These are phyloP conservation scores for Scleroderma citrinum DNA, from an alignment of 768 basidiomycete species.

Conservation along the genomic window DNA sequence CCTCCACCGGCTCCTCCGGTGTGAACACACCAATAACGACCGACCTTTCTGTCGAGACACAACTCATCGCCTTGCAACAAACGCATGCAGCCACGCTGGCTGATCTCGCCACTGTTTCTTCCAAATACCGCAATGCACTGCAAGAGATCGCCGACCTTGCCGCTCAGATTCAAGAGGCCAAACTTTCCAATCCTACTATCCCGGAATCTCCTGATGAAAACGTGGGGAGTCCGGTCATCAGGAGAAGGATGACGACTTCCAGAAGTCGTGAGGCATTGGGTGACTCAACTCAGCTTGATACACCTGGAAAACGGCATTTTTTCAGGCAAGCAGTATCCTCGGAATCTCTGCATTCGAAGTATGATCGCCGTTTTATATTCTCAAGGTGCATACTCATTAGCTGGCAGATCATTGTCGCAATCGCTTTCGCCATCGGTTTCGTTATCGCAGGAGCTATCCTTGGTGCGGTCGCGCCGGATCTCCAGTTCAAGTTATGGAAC, in stretches of 20 bases:
- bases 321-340: conserved; percentile 83
- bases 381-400: conserved; percentile 9
- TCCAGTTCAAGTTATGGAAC: conserved; percentile 75
- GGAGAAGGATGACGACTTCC: conserved; percentile 49
- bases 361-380: conserved; percentile 15
- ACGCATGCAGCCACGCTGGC: conserved; percentile 75
- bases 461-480: conserved; percentile 77
- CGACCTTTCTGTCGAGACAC: conserved; percentile 45
- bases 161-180: conserved; percentile 84
- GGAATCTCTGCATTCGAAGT: conserved; percentile 88
- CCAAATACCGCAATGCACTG: conserved; percentile 85
- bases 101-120: conserved; percentile 70
- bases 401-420: conserved; percentile 78
- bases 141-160: conserved; percentile 91
- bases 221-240: conserved; percentile 39
- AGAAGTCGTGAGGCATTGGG: conserved; percentile 40
- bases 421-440: conserved; percentile 93
- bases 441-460: conserved; percentile 95
- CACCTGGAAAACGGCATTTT: conserved; percentile 65
- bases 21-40: conserved; percentile 24
- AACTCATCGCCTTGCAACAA: conserved; percentile 72
- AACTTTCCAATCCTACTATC: conserved; percentile 48
- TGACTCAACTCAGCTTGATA: conserved; percentile 43
- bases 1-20: conserved; percentile 26
- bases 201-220: conserved; percentile 39